Base-by-base conservation (phyloP, 1,284 basidiomycete species). In the Ustilago bromivora region DNA sequence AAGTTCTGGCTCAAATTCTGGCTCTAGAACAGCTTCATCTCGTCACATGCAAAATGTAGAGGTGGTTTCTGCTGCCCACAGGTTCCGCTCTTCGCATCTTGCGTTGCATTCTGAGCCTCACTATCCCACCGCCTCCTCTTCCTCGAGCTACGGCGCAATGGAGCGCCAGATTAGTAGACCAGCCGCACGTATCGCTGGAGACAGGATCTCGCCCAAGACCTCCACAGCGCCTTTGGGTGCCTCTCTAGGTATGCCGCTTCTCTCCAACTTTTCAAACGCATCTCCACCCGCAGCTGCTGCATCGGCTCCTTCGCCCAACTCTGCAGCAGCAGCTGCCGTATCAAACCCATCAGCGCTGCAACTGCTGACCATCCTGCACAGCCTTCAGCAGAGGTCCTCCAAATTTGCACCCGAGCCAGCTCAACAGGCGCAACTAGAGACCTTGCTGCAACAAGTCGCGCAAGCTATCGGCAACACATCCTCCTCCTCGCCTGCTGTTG, bases 341-440 rank as follows among this genome's bases (percentile, higher is more conserved):
- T 60, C 69, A 9, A 76, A 76, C 31, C 74, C 69, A 12, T 69
- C 69, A 38, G 57, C 74, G 12, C 55, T 72, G 5, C 74, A 76
- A 62, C 59, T 76, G 28, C 66, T 76, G 3, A 68, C 65, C 40
- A 71, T 76, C 40, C 52, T 76, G 51, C 74, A 76, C 40, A 76
- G 69, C 55, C 66, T 76, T 3, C 74, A 76, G 52, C 73, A 76
- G 38, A 63, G 73, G 36, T 71, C 73, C 6, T 66, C 73, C 36
- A 66, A 71, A 35, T 76, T 68, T 13, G 73, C 73, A 7, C 73
- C 73, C n/a, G 73, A 76, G 34, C 73, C 73, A 32, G 73, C 73
- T 19, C 73, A 76, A 54, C 67, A 76, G 53, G 73, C 73, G 10
- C 73, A 76, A 53, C 73, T 76, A 28, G 73, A 76, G 38, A 76